Base-by-base conservation (phyloP, 805 yeast species). In the Scheffersomyces amazonensis region DNA sequence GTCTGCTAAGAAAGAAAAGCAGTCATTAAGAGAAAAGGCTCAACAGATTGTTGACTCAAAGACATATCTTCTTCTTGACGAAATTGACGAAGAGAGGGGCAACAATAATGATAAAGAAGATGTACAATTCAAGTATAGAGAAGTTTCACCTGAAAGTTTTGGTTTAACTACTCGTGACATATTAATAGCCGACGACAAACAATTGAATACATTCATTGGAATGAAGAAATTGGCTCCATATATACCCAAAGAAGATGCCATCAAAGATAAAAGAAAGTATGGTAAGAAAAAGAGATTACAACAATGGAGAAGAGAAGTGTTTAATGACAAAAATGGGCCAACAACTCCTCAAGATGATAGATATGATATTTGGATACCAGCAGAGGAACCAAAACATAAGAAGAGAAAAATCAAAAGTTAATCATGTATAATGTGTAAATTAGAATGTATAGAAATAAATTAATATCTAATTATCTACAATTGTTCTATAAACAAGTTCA, bases 191-290 rank as follows among this genome's bases (percentile, higher is more conserved):
- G 91, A 87, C 54, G 99, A 93, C 58, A 73, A 75, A 43, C 85
- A 83, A 34, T 71, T 93, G 60, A 93, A 93, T 62, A 83, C 81
- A 40, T 89, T 73, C 53, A 82, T 89, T 41, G 93, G 96, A 16
- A 67, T 93, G 52, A 91, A 91, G 69, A 90, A 90, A 61, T 80
- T 93, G 48, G 97, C 98, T 0, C 91, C 98, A 20, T 93, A 87
- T 60, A 80, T 96, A 58, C 79, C 87, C 17, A 76, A 76, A 47
- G 95, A 86, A 42, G 71, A 74, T 46, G 72, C 80, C 46, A 63
- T 71, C 48, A 87, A 83, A 56, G 99, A 93, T 60, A 84, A 80
- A 62, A 75, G 95, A 56, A 87, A 87, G 66, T 84, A 76, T 41
- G 43, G 48, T 20, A 93, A 91, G 72, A 80, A 81, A 66, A 85